Percentiles rank a stretch among this genome's conserved stretches.
phyloP scores from a whole-genome alignment of 257 asterid genomes.

The Linaria vulgaris region DNA sequence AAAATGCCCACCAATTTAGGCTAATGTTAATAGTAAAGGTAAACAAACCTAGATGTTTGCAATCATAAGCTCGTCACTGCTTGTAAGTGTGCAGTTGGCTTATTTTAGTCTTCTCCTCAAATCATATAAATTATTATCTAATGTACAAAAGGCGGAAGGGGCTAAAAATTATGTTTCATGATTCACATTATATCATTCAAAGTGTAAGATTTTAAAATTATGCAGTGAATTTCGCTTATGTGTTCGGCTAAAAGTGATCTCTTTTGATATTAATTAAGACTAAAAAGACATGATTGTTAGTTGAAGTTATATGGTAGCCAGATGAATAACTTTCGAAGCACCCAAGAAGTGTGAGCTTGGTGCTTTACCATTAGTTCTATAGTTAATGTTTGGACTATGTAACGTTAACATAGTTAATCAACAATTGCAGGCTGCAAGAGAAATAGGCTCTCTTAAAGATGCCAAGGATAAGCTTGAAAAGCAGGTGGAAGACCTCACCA shows the following conservation, averaged over 20 bases:
- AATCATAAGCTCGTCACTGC: not conserved
- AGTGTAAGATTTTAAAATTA: not conserved
- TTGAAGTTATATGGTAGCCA: too few species aligned
- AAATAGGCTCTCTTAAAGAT: slow-evolving; percentile 94
- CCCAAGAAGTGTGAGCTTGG: not conserved
- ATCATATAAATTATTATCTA: not conserved
- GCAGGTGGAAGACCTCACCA: slow-evolving; percentile 93
- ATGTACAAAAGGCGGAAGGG: not conserved
- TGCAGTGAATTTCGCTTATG: not conserved
- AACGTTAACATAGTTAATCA: not conserved
- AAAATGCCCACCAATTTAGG: not conserved
- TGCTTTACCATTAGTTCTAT: not conserved
- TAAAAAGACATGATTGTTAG: too few species aligned
- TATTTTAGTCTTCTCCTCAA: too few species aligned
- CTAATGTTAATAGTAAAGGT: not conserved
- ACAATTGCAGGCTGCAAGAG: slow-evolving; percentile 94
- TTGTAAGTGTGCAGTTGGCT: not conserved
- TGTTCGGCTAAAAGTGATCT: too few species aligned
- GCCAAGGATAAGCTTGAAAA: slow-evolving; percentile 98
- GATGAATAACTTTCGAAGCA: not conserved
- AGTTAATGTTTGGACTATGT: not conserved
- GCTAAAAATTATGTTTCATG: not conserved
- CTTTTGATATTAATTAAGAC: not conserved
- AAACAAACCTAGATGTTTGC: not conserved
- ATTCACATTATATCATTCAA: not conserved